Percentiles rank a stretch among this genome's conserved stretches.
Conservation (phyloP, 2,329 filamentous ascomycete genomes). For the Tricladium varicosporioides region DNA sequence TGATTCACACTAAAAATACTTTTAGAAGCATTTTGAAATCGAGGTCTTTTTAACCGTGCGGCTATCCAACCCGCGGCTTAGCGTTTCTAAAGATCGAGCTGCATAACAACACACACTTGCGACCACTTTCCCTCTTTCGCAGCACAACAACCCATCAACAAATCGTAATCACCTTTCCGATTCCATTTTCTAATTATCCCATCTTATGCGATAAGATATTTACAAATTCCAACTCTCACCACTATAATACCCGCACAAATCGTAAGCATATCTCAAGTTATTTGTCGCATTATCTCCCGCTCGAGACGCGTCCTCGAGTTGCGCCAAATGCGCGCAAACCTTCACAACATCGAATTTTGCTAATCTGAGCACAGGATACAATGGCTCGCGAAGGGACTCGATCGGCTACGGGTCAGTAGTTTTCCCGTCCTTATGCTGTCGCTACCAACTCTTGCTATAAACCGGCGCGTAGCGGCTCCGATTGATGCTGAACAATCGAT, state of each 20-base stretch:
- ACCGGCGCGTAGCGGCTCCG: conserved; percentile 24
- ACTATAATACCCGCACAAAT: conserved; percentile 10
- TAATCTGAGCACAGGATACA: conserved; percentile 26
- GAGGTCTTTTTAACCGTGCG: conserved; percentile 21
- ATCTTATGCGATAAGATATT: conserved; percentile 17
- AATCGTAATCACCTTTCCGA: conserved; percentile 14
- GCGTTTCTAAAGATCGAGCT: conserved; percentile 14
- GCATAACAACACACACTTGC: conserved; percentile 26
- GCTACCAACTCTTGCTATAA: conserved; percentile 16
- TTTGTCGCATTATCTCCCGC: conserved; percentile 20
- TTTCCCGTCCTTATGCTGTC: conserved; percentile 11
- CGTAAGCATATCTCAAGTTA: conserved; percentile 26
- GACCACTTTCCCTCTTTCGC: conserved; percentile 14
- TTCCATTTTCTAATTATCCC: conserved; percentile 6
- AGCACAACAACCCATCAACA: conserved; percentile 22
- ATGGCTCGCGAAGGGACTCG: conserved; percentile 34
- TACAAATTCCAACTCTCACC: not conserved
- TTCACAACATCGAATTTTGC: conserved; percentile 23
- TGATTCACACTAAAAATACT: conserved; percentile 5
- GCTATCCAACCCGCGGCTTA: conserved; percentile 16
- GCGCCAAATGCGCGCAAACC: conserved; percentile 24
- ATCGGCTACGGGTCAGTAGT: conserved; percentile 29
- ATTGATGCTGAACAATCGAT: conserved; percentile 26
- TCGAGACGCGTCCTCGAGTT: conserved; percentile 26
- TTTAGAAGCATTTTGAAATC: conserved; percentile 11